Evolutionary conservation across 1,284 basidiomycete species (phyloP).

Genomic region (Rhodofomes roseus): DNA sequence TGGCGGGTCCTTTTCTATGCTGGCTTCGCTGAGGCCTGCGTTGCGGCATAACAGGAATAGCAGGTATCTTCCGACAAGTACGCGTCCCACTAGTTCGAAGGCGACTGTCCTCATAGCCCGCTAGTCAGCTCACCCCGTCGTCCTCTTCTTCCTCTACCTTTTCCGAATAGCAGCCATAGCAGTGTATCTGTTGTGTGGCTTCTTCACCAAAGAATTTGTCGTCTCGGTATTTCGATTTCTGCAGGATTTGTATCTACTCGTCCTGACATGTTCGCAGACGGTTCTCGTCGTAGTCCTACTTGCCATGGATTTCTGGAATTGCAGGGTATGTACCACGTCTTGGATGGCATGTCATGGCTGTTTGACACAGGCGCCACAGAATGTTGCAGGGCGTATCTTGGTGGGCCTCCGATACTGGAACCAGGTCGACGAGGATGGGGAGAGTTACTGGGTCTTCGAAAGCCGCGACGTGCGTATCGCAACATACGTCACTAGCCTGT

Average conservation of each 20-base stretch:
- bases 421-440: constrained; percentile 93
- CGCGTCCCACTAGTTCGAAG: constrained; percentile 5
- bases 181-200: constrained; percentile 85
- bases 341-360: neutral
- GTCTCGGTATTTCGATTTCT: constrained; percentile 59
- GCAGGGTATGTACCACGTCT: constrained; percentile 52
- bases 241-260: neutral
- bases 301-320: constrained; percentile 97
- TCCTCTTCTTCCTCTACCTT: constrained; percentile 80
- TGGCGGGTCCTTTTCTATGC: constrained; percentile 3
- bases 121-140: constrained; percentile 81
- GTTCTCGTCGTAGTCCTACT: constrained; percentile 88
- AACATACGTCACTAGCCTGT: constrained; percentile 1
- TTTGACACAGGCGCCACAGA: constrained; percentile 41
- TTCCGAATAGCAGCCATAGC: constrained; percentile 84
- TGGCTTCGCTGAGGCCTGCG: neutral
- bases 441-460: constrained; percentile 95
- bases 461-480: constrained; percentile 73
- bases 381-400: constrained; percentile 86
- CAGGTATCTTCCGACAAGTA: constrained; percentile 75
- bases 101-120: constrained; percentile 2
- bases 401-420: constrained; percentile 97
- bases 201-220: constrained; percentile 87
- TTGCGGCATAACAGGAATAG: constrained; percentile 45
- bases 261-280: constrained; percentile 47